Conservation (phyloP, 192 early-diverging fungal genomes). For the Allomyces macrogynus region DNA sequence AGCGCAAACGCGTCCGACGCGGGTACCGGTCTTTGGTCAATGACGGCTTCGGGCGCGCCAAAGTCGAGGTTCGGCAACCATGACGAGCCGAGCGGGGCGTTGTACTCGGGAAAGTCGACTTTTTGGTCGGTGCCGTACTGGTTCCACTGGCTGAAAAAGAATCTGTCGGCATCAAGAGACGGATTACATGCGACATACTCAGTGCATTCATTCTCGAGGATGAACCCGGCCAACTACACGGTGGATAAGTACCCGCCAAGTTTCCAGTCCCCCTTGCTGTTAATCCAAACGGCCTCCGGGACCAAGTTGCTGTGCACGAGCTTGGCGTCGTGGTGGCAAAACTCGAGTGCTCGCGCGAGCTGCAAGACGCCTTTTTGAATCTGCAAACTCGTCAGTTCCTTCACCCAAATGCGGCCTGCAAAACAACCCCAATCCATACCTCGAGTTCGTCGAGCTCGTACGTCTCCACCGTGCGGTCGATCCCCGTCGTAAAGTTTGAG, state of each 20-base stretch:
- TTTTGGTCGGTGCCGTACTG: conserved; percentile 15
- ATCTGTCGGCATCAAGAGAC: conserved; percentile 11
- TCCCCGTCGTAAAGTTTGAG: conserved; percentile 15
- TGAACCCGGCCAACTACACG: not conserved
- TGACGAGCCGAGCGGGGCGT: conserved; percentile 31
- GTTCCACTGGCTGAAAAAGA: conserved; percentile 41
- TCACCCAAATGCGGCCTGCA: not conserved
- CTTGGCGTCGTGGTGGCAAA: conserved; percentile 48
- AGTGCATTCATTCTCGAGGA: not conserved
- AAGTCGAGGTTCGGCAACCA: conserved; percentile 38
- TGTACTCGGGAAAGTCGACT: conserved; percentile 22
- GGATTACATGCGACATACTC: not conserved
- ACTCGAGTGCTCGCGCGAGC: conserved; percentile 48
- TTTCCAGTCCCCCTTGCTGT: conserved; percentile 65
- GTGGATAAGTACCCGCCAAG: conserved; percentile 27
- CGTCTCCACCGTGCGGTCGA: conserved; percentile 18
- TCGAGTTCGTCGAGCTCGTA: conserved; percentile 60
- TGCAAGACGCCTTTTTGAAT: conserved; percentile 61
- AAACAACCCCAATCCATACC: not conserved
- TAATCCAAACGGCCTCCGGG: conserved; percentile 53
- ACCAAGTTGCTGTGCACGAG: conserved; percentile 53
- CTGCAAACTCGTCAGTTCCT: conserved; percentile 7
- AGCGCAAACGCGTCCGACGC: conserved; percentile 59
- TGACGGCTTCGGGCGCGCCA: conserved; percentile 45
- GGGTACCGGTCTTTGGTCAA: conserved; percentile 27